phyloP scores from a whole-genome alignment of 805 yeast genomes.

The Candida silvatica region DNA sequence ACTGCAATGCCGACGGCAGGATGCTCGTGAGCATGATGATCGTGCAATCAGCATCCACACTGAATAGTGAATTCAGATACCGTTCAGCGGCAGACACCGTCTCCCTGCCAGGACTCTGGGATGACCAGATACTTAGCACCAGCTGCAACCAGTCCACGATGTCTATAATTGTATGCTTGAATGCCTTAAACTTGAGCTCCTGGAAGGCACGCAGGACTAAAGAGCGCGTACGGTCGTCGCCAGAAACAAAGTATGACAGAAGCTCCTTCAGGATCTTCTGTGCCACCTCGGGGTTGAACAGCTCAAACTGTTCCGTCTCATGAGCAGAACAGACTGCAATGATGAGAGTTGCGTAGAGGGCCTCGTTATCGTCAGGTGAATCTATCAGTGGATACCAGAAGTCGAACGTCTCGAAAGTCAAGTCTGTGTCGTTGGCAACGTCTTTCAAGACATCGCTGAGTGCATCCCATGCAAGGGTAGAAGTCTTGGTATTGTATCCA shows the following conservation, averaged over 20 bases:
- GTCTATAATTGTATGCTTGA: slow-evolving; percentile 3
- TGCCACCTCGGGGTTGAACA: slow-evolving; percentile 2
- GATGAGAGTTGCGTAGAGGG: slow-evolving; percentile 2
- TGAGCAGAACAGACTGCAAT: slow-evolving; percentile 6
- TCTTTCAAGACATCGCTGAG: background rate
- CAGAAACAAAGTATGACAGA: background rate
- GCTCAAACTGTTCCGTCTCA: slow-evolving; percentile 1
- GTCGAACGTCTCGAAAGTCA: slow-evolving; percentile 1
- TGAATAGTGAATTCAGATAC: slow-evolving; percentile 9
- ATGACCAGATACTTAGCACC: slow-evolving; percentile 6
- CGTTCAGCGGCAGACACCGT: slow-evolving; percentile 7
- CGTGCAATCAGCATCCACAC: slow-evolving; percentile 6
- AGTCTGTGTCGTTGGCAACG: background rate
- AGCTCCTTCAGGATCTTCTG: slow-evolving; percentile 1
- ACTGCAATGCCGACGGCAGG: slow-evolving; percentile 12
- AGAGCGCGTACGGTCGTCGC: background rate
- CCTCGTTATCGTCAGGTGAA: background rate
- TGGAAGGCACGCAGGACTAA: background rate
- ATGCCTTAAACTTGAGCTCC: background rate
- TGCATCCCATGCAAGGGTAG: slow-evolving; percentile 3
- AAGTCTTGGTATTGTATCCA: slow-evolving; percentile 1
- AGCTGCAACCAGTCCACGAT: slow-evolving; percentile 4
- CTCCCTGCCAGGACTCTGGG: slow-evolving; percentile 1
- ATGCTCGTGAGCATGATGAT: slow-evolving; percentile 8
- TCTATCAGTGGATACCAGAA: background rate